Conservation (phyloP, 2,329 filamentous ascomycete genomes). For the Thielaviopsis musarum region DNA sequence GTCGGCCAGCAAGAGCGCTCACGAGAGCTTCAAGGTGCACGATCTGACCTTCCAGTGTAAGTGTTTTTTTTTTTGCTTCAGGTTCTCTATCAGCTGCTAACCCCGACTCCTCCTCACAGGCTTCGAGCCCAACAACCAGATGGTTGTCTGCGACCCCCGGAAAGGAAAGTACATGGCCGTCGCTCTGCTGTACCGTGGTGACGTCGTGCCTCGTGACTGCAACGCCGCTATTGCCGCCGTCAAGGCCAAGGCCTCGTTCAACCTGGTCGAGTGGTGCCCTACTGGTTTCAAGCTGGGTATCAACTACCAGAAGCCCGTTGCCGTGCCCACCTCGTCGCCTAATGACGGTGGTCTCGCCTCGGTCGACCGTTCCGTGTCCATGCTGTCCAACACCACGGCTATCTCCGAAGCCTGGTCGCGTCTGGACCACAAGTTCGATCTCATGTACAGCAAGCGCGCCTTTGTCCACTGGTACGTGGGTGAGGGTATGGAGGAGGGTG, state of each 20-base stretch:
- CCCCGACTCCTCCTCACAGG: slow-evolving; percentile 23
- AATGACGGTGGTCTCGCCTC: slow-evolving; percentile 41
- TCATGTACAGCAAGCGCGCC: slow-evolving; percentile 64
- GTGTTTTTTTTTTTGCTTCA: slow-evolving; percentile 16
- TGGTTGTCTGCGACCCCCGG: slow-evolving; percentile 58
- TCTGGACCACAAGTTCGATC: slow-evolving; percentile 59
- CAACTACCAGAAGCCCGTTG: slow-evolving; percentile 53
- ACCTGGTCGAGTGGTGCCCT: slow-evolving; percentile 60
- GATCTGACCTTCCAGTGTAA: slow-evolving; percentile 61
- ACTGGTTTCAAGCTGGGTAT: slow-evolving; percentile 63
- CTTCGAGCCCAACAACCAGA: slow-evolving; percentile 65
- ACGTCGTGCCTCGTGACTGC: slow-evolving; percentile 55
- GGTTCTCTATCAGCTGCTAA: neutral
- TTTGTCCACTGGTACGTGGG: slow-evolving; percentile 72
- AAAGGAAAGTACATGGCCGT: slow-evolving; percentile 67
- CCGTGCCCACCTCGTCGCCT: slow-evolving; percentile 34
- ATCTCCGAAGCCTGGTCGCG: slow-evolving; percentile 59
- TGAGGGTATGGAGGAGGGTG: slow-evolving; percentile 84
- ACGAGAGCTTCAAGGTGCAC: slow-evolving; percentile 75
- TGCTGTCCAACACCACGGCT: slow-evolving; percentile 61
- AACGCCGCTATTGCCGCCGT: slow-evolving; percentile 47
- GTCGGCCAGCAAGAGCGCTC: slow-evolving; percentile 57
- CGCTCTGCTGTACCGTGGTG: slow-evolving; percentile 54
- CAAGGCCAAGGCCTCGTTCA: slow-evolving; percentile 57
- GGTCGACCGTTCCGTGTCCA: slow-evolving; percentile 47